A percentile compares a stretch with the other conserved stretches of the same genome.
These are phyloP conservation scores for Pyrus hybrid DNA, from an alignment of 331 rosid species.

Conservation along the genomic window DNA sequence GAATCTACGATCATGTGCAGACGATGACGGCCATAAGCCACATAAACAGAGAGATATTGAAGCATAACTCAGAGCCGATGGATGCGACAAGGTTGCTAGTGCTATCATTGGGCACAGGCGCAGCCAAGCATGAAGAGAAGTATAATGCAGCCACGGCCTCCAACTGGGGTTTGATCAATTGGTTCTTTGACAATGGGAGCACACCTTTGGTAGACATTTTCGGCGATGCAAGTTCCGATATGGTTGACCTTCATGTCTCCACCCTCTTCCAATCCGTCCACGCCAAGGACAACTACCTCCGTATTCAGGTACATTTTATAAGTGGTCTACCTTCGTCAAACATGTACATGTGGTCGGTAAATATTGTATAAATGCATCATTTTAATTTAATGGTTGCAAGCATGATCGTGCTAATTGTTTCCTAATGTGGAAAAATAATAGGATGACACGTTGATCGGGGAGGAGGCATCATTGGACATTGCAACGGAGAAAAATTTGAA, in stretches of 20 bases:
- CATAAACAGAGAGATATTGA: conserved; percentile 8
- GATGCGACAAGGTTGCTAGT: conserved; percentile 16
- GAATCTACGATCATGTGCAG: neutral
- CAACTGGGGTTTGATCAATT: conserved; percentile 19
- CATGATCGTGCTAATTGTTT: neutral
- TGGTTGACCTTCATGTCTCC: conserved; percentile 32
- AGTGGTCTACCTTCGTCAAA: neutral
- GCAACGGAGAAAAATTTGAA: conserved; percentile 22
- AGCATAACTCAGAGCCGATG: conserved; percentile 1
- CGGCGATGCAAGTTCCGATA: conserved; percentile 21
- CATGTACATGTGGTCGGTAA: neutral
- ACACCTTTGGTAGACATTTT: conserved; percentile 23
- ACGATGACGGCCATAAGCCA: conserved; percentile 31
- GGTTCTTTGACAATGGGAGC: conserved; percentile 17
- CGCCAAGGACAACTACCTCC: conserved; percentile 18
- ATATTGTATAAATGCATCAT: neutral
- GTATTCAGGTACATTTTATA: conserved; percentile 24
- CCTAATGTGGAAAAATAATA: neutral
- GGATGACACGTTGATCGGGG: conserved; percentile 21
- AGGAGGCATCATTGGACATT: conserved; percentile 18
- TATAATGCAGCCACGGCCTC: conserved; percentile 17
- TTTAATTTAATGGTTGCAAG: neutral
- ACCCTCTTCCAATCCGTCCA: conserved; percentile 20
- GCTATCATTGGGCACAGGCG: conserved; percentile 30
- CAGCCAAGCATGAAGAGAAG: conserved; percentile 19